Evolutionary conservation across 495 filamentous ascomycete genomes (phyloP).

Genomic region (Aspergillus homomorphus): DNA sequence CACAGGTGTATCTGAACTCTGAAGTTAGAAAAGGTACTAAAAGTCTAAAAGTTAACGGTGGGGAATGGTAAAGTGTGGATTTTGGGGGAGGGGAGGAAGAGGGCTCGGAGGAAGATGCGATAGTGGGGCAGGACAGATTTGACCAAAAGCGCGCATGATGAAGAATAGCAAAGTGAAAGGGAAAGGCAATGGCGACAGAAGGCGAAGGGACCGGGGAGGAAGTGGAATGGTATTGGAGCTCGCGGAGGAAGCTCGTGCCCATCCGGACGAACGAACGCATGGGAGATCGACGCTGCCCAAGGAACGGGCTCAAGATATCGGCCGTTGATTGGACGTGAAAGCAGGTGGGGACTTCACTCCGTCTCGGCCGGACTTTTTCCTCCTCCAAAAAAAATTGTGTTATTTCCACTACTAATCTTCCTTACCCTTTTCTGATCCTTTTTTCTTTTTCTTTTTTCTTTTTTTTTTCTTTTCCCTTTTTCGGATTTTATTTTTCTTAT

Average conservation of each 20-base stretch:
- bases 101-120: not conserved
- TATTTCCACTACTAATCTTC: not conserved
- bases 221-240: not conserved
- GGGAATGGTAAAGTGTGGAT: slow-evolving; percentile 1
- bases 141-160: not conserved
- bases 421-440: not conserved
- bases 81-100: not conserved
- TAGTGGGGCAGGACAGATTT: not conserved
- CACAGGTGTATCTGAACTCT: not conserved
- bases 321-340: slow-evolving; percentile 6
- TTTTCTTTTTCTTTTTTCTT: not conserved
- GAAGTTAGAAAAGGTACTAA: slow-evolving; percentile 4
- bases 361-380: slow-evolving; percentile 14
- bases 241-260: slow-evolving; percentile 16
- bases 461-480: too few species aligned
- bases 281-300: slow-evolving; percentile 25
- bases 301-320: slow-evolving; percentile 7
- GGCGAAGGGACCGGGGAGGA: slow-evolving; percentile 2
- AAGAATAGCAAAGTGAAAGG: slow-evolving; percentile 2
- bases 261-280: slow-evolving; percentile 16
- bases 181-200: slow-evolving; percentile 1
- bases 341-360: not conserved
- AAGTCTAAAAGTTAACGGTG: slow-evolving; percentile 6
- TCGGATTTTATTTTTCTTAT: not conserved
- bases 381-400: not conserved